Conservation (phyloP, 108 stramenopile species). For the Schizochytrium sp. region DNA sequence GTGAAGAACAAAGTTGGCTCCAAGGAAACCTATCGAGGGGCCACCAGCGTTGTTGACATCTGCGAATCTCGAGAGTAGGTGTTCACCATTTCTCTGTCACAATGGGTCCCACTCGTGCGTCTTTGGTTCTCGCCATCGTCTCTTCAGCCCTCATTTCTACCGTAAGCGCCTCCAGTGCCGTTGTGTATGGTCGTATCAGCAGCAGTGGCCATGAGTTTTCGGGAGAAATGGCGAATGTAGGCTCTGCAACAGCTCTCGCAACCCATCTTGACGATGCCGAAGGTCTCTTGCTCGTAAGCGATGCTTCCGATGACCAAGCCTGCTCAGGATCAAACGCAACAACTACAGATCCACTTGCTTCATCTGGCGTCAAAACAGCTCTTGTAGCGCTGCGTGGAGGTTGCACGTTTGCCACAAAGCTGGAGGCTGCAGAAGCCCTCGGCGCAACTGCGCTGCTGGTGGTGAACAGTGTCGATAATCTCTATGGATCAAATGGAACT, state of each 20-base stretch:
- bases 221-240: background rate
- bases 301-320: background rate
- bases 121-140: no score
- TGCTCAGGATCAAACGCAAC: background rate
- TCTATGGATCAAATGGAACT: background rate
- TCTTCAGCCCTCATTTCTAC: no score
- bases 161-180: no score
- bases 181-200: no score
- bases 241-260: background rate
- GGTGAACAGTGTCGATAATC: background rate
- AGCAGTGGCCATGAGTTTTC: background rate
- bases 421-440: background rate
- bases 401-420: constrained; percentile 37
- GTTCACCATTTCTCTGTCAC: no score
- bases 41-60: no score
- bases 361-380: background rate
- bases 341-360: background rate
- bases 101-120: no score
- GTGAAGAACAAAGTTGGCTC: no score
- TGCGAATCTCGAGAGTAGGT: no score
- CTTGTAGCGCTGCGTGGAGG: constrained; percentile 45
- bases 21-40: no score
- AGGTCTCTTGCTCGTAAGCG: background rate
- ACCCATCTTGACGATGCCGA: background rate
- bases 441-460: constrained; percentile 35